Evolutionary conservation across 1,139 yeast species (phyloP).

Genomic region (Kazachstania sp.): DNA sequence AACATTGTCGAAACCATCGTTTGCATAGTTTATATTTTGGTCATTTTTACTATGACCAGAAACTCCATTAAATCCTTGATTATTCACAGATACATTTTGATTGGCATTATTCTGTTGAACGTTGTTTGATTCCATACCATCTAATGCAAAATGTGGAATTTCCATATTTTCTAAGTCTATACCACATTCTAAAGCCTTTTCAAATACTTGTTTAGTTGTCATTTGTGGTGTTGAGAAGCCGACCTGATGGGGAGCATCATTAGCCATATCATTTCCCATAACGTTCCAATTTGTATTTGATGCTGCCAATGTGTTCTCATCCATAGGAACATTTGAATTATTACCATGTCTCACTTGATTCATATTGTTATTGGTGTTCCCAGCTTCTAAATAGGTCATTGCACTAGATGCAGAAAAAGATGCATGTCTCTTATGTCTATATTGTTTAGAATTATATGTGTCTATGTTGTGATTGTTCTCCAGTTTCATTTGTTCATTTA

Average conservation of each 20-base stretch:
- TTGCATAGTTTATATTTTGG: background rate
- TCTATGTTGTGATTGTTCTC: background rate
- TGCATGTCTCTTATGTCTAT: constrained; percentile 46
- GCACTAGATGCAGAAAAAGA: constrained; percentile 84
- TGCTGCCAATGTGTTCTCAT: background rate
- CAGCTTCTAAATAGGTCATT: constrained; percentile 45
- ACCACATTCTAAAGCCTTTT: constrained; percentile 34
- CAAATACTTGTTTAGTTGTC: constrained; percentile 34
- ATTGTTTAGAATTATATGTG: background rate
- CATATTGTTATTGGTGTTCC: background rate
- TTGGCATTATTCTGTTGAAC: background rate
- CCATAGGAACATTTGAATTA: no score
- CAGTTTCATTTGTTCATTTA: background rate
- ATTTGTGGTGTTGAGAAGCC: constrained; percentile 78
- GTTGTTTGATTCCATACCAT: background rate
- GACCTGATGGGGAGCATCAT: constrained; percentile 46
- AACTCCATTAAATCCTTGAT: background rate
- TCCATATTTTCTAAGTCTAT: constrained; percentile 35
- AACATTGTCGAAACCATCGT: background rate
- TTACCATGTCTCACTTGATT: background rate
- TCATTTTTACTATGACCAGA: background rate
- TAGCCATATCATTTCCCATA: constrained; percentile 6
- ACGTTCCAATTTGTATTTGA: constrained; percentile 4
- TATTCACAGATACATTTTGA: background rate
- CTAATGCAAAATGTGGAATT: constrained; percentile 20